Percentiles rank a stretch among this genome's conserved stretches.
Conservation (phyloP, 257 asterid genomes). For the Verbena officinalis region DNA sequence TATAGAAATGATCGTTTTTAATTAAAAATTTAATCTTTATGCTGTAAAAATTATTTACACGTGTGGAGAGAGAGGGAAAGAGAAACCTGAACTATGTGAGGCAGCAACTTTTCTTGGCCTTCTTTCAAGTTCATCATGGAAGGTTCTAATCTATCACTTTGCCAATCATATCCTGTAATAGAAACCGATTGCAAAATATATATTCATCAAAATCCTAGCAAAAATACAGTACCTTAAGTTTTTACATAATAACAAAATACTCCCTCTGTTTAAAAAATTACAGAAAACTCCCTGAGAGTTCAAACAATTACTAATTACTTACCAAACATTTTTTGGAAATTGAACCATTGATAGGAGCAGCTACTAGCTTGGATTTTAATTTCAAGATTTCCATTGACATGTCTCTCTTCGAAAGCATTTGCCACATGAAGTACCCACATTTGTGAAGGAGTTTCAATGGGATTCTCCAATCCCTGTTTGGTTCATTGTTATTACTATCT, state of each 20-base stretch:
- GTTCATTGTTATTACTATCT: neutral
- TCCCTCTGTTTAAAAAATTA: too few relatives aligned
- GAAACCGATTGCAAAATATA: neutral
- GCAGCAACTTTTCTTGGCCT: conserved; percentile 70
- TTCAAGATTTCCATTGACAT: conserved; percentile 42
- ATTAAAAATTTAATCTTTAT: too few relatives aligned
- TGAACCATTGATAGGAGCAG: conserved; percentile 94
- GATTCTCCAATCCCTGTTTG: conserved; percentile 71
- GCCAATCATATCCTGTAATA: conserved; percentile 94
- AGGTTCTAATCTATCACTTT: conserved; percentile 86
- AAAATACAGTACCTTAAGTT: too few relatives aligned
- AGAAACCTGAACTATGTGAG: conserved; percentile 76
- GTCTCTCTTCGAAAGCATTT: conserved; percentile 71
- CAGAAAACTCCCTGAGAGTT: too few relatives aligned
- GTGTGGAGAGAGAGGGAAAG: neutral
- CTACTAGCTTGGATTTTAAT: conserved; percentile 85
- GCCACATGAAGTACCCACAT: conserved; percentile 95
- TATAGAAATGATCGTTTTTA: too few relatives aligned
- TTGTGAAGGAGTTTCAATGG: conserved; percentile 90
- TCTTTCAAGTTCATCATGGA: conserved; percentile 72
- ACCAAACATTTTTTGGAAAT: conserved; percentile 98
- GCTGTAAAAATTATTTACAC: too few relatives aligned
- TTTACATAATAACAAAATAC: too few relatives aligned
- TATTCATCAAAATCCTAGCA: too few relatives aligned
- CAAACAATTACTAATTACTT: too few relatives aligned